Conservation (phyloP, 108 stramenopile genomes). For the Cyclotella cryptica region DNA sequence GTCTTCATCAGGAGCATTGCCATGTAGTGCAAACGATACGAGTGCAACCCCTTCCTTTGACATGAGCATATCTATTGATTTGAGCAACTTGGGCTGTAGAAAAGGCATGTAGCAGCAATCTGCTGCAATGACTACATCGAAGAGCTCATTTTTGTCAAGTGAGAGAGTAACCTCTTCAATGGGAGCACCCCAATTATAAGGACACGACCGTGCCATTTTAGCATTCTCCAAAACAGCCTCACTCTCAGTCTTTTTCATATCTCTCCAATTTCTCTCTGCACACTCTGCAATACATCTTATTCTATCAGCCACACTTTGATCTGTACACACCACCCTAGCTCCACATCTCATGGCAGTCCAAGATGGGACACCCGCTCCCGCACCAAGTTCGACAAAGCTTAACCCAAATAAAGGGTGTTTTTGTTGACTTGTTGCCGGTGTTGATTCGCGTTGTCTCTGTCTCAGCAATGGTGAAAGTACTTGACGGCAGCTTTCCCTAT, state of each 20-base stretch:
- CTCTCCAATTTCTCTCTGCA: conserved; percentile 34
- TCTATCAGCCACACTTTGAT: conserved; percentile 49
- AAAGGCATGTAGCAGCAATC: conserved; percentile 63
- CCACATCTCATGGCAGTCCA: conserved; percentile 62
- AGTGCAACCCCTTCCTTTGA: conserved; percentile 40
- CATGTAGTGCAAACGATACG: conserved; percentile 55
- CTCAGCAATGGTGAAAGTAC: conserved; percentile 24
- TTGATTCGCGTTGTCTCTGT: not conserved
- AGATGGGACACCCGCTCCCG: conserved; percentile 55
- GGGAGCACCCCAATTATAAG: conserved; percentile 52
- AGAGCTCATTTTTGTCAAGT: conserved; percentile 15
- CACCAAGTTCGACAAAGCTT: conserved; percentile 55
- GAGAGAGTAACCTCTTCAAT: conserved; percentile 30
- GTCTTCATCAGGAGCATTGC: conserved; percentile 46
- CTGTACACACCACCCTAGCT: conserved; percentile 59
- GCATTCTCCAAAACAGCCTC: conserved; percentile 3
- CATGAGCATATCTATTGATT: conserved; percentile 43
- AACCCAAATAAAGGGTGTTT: conserved; percentile 37
- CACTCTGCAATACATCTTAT: conserved; percentile 59
- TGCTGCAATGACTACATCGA: conserved; percentile 57
- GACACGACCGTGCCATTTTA: conserved; percentile 29
- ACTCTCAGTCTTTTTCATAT: conserved; percentile 14
- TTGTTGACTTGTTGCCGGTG: not conserved
- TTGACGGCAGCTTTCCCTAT: conserved; percentile 39
- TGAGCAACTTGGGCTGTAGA: conserved; percentile 43